phyloP scores from a whole-genome alignment of 2,329 filamentous ascomycete genomes.

The Microdochium paspali region DNA sequence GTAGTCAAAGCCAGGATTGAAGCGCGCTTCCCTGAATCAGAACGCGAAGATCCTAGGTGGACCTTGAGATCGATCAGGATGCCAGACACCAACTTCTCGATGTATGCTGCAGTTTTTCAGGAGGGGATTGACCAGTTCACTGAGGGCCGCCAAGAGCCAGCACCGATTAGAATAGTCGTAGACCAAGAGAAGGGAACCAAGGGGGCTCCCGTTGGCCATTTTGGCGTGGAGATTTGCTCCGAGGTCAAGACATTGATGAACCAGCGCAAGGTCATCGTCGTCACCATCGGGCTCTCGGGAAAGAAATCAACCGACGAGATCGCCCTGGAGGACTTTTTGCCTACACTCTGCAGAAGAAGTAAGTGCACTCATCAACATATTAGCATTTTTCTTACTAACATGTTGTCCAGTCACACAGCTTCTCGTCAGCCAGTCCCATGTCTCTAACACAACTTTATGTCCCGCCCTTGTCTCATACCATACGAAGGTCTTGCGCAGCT shows the following conservation, averaged over 20 bases:
- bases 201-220: conserved; percentile 55
- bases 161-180: conserved; percentile 62
- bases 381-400: not conserved
- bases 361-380: conserved; percentile 20
- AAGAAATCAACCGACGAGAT: conserved; percentile 67
- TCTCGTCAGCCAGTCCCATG: conserved; percentile 59
- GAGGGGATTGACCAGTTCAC: conserved; percentile 53
- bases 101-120: conserved; percentile 64
- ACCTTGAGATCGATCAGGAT: conserved; percentile 62
- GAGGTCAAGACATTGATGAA: conserved; percentile 47
- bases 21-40: conserved; percentile 71
- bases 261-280: conserved; percentile 36
- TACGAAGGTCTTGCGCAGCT: conserved; percentile 62
- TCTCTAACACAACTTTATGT: conserved; percentile 54
- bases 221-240: conserved; percentile 62
- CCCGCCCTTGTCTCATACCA: conserved; percentile 68
- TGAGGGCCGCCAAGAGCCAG: conserved; percentile 57
- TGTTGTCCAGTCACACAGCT: conserved; percentile 54
- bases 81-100: conserved; percentile 47
- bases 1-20: conserved; percentile 80
- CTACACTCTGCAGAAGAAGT: conserved; percentile 67
- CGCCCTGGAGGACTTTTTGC: conserved; percentile 61
- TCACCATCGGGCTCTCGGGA: conserved; percentile 56
- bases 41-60: conserved; percentile 75
- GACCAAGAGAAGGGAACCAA: conserved; percentile 60